A percentile compares a stretch with the other conserved stretches of the same genome.
phyloP scores from a whole-genome alignment of 2,329 filamentous ascomycete genomes.

The Paracorniculantispora psalliotae region DNA sequence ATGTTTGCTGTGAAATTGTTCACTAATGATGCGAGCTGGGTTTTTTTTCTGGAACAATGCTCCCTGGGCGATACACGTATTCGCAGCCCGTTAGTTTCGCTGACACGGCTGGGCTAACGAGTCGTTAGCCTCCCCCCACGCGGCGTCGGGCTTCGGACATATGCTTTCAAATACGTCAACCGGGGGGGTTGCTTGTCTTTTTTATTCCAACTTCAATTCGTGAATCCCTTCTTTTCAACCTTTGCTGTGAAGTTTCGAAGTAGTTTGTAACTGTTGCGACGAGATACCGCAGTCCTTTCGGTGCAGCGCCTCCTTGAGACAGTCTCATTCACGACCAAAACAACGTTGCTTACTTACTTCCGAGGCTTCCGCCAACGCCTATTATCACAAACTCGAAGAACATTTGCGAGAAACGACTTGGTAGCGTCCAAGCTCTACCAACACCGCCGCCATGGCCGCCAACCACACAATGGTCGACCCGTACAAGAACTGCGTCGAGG shows the following conservation, averaged over 20 bases:
- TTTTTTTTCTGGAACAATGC: background rate
- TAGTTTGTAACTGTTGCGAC: background rate
- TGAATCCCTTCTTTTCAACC: background rate
- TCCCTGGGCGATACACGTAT: background rate
- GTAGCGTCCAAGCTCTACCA: background rate
- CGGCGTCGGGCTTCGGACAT: background rate
- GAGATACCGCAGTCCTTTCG: background rate
- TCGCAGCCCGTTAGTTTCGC: background rate
- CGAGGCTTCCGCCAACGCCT: background rate
- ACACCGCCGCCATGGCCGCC: background rate
- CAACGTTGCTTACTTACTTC: too few species aligned
- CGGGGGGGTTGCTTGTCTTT: background rate
- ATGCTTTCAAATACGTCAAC: background rate
- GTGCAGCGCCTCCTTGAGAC: too few species aligned
- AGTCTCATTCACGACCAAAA: too few species aligned
- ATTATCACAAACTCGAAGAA: background rate
- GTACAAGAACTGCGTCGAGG: conserved; percentile 26
- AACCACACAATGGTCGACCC: conserved; percentile 6
- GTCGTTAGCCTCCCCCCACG: background rate
- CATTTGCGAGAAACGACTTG: background rate
- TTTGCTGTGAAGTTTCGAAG: too few species aligned
- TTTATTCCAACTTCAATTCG: background rate
- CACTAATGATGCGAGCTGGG: background rate
- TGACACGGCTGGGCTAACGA: background rate
- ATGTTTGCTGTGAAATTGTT: background rate